These are phyloP conservation scores for Ganoderma boninense DNA, from an alignment of 1,284 basidiomycete species.

Conservation along the genomic window DNA sequence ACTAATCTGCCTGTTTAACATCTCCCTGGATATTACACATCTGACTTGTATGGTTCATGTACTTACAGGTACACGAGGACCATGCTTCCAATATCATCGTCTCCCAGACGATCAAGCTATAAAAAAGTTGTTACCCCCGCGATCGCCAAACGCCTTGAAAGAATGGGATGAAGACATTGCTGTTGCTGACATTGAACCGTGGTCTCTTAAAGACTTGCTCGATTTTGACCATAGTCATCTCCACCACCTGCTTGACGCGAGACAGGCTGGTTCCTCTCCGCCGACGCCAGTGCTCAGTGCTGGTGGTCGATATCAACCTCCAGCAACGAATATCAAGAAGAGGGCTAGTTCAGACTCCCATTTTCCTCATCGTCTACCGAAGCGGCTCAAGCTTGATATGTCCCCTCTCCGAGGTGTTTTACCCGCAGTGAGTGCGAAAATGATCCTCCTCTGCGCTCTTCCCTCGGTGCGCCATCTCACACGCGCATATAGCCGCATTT, in stretches of 20 bases:
- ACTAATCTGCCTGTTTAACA: too few species aligned
- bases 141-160: background rate
- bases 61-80: background rate
- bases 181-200: slow-evolving; percentile 24
- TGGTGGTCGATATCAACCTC: too few species aligned
- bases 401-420: slow-evolving; percentile 12
- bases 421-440: slow-evolving; percentile 19
- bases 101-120: background rate
- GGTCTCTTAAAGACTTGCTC: slow-evolving; percentile 25
- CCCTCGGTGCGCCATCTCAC: background rate
- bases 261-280: background rate
- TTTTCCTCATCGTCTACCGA: background rate
- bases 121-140: too few species aligned
- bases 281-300: background rate
- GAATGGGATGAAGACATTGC: slow-evolving; percentile 23
- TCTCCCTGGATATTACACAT: background rate
- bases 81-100: slow-evolving; percentile 1
- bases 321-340: background rate
- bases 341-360: background rate
- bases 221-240: slow-evolving; percentile 31
- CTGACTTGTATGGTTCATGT: background rate
- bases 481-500: slow-evolving; percentile 32
- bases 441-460: background rate
- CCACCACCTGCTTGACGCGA: slow-evolving; percentile 9
- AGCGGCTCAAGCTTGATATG: slow-evolving; percentile 23